These are phyloP conservation scores for Capsella rubella DNA, from an alignment of 441 rosid genomes.

Conservation along the genomic window DNA sequence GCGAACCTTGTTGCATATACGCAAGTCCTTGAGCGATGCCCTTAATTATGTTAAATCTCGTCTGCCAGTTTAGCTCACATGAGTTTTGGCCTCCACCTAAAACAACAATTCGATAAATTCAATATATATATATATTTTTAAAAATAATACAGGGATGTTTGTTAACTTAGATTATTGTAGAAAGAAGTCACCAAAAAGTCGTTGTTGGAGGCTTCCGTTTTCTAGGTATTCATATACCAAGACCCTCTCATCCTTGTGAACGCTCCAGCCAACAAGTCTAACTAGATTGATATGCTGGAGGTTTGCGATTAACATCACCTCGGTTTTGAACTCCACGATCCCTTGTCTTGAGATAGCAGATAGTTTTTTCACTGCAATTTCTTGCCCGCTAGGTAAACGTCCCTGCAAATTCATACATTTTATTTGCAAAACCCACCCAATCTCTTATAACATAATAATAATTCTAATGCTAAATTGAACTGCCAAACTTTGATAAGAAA, in stretches of 20 bases:
- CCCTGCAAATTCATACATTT: neutral
- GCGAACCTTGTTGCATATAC: constrained; percentile 1
- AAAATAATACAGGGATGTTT: neutral
- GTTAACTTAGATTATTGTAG: neutral
- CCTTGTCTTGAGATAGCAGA: neutral
- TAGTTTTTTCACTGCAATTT: neutral
- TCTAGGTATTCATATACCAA: neutral
- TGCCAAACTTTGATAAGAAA: neutral
- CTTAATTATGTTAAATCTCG: neutral
- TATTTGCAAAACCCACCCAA: neutral
- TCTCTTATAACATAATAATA: neutral
- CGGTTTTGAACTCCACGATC: neutral
- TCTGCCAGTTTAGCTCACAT: neutral
- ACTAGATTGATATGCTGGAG: neutral
- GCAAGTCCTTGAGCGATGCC: neutral
- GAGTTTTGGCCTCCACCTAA: constrained; percentile 1
- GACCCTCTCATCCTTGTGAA: neutral
- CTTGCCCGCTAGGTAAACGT: constrained; percentile 1
- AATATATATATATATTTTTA: too few relatives aligned
- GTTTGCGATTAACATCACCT: neutral
- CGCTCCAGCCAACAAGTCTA: neutral
- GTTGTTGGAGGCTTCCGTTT: neutral
- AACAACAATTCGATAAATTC: neutral
- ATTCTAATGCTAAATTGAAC: neutral
- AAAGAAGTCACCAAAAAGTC: neutral